phyloP scores from a whole-genome alignment of 257 asterid genomes.

The Solanum chiquidenum region DNA sequence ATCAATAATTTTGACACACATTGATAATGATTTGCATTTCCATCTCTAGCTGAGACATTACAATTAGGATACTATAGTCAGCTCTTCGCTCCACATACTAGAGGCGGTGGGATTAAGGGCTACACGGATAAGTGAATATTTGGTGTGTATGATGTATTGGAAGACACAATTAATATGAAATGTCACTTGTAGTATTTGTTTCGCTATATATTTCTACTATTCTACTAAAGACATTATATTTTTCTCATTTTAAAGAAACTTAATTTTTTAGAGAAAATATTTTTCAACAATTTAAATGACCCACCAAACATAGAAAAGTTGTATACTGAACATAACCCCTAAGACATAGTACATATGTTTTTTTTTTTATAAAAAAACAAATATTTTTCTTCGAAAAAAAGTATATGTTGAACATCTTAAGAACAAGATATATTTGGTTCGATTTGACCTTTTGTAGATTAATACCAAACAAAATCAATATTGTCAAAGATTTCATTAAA shows the following conservation, averaged over 20 bases:
- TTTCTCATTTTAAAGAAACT: neutral
- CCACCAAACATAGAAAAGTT: neutral
- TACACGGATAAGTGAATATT: neutral
- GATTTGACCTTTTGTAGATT: neutral
- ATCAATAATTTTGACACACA: neutral
- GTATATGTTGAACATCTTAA: neutral
- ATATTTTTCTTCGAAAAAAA: neutral
- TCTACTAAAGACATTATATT: neutral
- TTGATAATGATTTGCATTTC: neutral
- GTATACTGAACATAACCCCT: neutral
- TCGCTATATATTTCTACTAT: neutral
- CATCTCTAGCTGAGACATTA: neutral
- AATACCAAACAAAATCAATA: neutral
- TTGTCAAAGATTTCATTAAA: neutral
- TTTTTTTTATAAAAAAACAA: too few relatives aligned
- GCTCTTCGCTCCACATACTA: neutral
- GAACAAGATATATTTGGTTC: neutral
- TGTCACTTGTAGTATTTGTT: fast-evolving
- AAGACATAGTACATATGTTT: too few relatives aligned
- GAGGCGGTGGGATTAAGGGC: neutral
- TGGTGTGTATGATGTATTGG: neutral
- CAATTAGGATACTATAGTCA: neutral
- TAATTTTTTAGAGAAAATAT: neutral
- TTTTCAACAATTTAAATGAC: neutral
- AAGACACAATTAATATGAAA: neutral